A percentile compares a stretch with the other conserved stretches of the same genome.
Evolutionary conservation across 176 grass and related monocot species (phyloP).

Genomic region (Stipa capillata): DNA sequence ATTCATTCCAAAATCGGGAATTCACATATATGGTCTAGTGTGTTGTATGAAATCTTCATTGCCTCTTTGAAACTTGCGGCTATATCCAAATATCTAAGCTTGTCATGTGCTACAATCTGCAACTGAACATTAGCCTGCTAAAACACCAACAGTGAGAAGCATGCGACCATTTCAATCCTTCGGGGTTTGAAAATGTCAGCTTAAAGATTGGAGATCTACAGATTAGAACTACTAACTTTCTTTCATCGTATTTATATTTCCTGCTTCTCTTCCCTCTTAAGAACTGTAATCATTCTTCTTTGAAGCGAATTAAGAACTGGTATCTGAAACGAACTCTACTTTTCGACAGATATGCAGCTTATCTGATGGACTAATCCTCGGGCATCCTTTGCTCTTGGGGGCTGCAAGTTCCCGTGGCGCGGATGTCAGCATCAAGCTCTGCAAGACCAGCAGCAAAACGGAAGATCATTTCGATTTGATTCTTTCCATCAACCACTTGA

Average conservation of each 20-base stretch:
- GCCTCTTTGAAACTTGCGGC: neutral
- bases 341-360: constrained; percentile 58
- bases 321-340: neutral
- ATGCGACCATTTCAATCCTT: neutral
- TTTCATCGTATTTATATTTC: neutral
- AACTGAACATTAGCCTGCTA: neutral
- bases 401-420: constrained; percentile 27
- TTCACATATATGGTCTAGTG: neutral
- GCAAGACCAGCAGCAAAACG: neutral
- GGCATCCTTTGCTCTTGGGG: constrained; percentile 66
- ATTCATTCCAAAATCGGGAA: neutral
- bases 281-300: neutral
- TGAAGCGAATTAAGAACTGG: neutral
- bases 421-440: constrained; percentile 51
- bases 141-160: neutral
- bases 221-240: neutral
- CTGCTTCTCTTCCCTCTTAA: too few relatives aligned
- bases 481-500: constrained; percentile 60
- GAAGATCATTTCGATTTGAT: constrained; percentile 50
- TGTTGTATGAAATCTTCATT: neutral
- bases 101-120: neutral
- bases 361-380: constrained; percentile 24
- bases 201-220: neutral
- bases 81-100: neutral
- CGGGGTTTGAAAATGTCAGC: neutral